Evolutionary conservation across 345 rosid species (phyloP).

Genomic region (Crucihimalaya himalaica): DNA sequence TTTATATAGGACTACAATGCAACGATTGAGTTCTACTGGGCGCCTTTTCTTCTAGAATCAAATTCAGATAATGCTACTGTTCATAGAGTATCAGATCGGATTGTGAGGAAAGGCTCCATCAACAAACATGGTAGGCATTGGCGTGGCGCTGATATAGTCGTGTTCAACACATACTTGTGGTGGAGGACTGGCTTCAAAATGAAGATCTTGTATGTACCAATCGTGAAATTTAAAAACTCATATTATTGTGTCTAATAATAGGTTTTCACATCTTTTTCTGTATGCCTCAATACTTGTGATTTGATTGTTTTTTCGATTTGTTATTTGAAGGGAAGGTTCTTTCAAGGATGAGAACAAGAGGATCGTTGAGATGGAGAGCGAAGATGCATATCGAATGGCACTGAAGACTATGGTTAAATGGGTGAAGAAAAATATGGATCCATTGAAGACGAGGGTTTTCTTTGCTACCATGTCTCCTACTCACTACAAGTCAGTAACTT

Average conservation of each 20-base stretch:
- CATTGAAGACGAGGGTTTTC: conserved; percentile 68
- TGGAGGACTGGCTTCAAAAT: conserved; percentile 85
- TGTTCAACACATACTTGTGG: conserved; percentile 86
- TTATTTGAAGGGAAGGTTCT: conserved; percentile 63
- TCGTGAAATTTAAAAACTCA: not conserved
- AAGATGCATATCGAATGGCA: conserved; percentile 80
- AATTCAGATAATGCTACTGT: conserved; percentile 75
- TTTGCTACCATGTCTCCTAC: conserved; percentile 92
- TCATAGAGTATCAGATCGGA: conserved; percentile 74
- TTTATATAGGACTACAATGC: conserved; percentile 71
- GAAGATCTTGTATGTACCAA: conserved; percentile 59
- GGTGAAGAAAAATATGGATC: conserved; percentile 78
- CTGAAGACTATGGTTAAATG: conserved; percentile 76
- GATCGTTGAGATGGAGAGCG: conserved; percentile 56
- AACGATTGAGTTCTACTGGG: conserved; percentile 91
- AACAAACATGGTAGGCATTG: conserved; percentile 75
- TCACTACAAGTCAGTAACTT: conserved; percentile 61
- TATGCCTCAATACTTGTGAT: not conserved
- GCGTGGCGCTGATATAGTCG: conserved; percentile 79
- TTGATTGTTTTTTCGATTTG: conserved; percentile 14
- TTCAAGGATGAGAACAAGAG: conserved; percentile 68
- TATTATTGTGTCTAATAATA: not conserved
- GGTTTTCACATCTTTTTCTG: not conserved
- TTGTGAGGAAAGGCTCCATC: conserved; percentile 74
- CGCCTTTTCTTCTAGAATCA: conserved; percentile 90